Conservation (phyloP, 768 basidiomycete genomes). For the Mycena polygramma region DNA sequence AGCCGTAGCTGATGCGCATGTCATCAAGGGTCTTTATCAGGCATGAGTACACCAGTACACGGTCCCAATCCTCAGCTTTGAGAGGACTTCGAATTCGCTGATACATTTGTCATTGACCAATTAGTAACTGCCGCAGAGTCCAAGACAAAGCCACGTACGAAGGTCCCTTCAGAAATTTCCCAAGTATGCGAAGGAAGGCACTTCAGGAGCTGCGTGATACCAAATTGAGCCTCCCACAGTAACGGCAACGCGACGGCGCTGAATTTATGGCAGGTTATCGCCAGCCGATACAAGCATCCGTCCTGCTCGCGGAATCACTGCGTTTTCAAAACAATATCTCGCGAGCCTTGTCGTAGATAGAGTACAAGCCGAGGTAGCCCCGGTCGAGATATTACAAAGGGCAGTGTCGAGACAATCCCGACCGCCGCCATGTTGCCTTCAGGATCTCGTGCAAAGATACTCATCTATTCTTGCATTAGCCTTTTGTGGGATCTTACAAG, state of each 20-base stretch:
- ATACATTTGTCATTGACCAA: no score
- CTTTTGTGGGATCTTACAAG: no score
- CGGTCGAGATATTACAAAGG: no score
- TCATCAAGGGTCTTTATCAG: not conserved
- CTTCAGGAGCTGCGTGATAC: constrained; percentile 11
- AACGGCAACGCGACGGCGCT: constrained; percentile 3
- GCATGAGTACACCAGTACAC: constrained; percentile 4
- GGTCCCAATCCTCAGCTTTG: constrained; percentile 7
- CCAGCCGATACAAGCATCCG: not conserved
- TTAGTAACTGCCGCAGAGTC: not conserved
- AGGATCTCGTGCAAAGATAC: no score
- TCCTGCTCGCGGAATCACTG: not conserved
- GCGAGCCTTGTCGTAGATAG: no score
- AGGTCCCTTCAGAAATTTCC: not conserved
- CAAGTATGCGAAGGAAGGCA: constrained; percentile 8
- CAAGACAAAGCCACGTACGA: constrained; percentile 6
- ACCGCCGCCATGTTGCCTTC: no score
- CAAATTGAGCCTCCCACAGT: constrained; percentile 2
- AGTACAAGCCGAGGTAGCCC: no score
- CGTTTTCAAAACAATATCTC: no score
- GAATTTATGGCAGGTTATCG: constrained; percentile 3
- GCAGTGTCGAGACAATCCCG: no score
- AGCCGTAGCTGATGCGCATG: not conserved
- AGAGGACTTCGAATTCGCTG: constrained; percentile 11
- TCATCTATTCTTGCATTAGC: no score